phyloP scores from a whole-genome alignment of 768 basidiomycete genomes.

The Trametes sanguinea region DNA sequence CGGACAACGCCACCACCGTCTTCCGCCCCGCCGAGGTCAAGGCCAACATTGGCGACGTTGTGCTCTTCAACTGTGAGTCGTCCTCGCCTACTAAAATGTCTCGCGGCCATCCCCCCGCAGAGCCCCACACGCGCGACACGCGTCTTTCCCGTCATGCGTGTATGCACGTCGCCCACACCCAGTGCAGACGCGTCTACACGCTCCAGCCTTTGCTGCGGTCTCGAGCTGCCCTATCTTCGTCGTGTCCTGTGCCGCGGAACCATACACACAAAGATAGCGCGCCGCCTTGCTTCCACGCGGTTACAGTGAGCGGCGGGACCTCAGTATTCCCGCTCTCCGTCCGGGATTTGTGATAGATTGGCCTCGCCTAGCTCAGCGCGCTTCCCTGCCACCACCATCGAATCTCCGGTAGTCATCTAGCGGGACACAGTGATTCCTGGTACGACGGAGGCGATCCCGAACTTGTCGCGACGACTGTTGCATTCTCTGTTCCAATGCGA shows the following conservation, averaged over 20 bases:
- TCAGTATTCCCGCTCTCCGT: background rate
- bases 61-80: slow-evolving; percentile 57
- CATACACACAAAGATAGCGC: background rate
- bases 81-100: background rate
- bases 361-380: background rate
- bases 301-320: too few species aligned
- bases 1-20: slow-evolving; percentile 43
- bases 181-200: too few species aligned
- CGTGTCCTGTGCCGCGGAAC: background rate
- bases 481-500: background rate
- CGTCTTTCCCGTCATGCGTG: too few species aligned
- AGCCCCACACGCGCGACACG: too few species aligned
- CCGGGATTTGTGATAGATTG: background rate
- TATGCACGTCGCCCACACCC: too few species aligned
- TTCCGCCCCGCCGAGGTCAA: slow-evolving; percentile 48
- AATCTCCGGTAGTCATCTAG: background rate
- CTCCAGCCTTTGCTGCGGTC: too few species aligned
- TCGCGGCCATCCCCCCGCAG: too few species aligned
- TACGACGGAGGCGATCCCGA: too few species aligned
- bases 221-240: background rate
- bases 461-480: too few species aligned
- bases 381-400: background rate
- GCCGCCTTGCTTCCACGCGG: background rate
- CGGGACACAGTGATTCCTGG: background rate
- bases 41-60: slow-evolving; percentile 49